Evolutionary conservation across 2,329 filamentous ascomycete genomes (phyloP).

Genomic region (Monilinia fructigena): DNA sequence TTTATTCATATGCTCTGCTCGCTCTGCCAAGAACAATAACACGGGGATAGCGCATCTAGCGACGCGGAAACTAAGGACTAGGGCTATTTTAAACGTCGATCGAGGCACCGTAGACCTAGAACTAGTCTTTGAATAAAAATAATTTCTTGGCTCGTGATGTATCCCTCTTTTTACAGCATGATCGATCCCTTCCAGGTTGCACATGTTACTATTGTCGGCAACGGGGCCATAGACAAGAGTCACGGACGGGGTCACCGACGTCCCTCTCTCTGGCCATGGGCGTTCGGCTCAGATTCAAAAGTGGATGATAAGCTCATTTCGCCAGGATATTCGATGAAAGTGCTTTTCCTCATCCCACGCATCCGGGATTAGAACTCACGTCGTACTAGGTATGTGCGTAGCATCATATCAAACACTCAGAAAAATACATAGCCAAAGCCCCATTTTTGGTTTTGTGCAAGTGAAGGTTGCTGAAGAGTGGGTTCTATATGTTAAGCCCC

Average conservation of each 20-base stretch:
- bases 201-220: background rate
- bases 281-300: background rate
- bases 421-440: background rate
- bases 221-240: background rate
- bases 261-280: background rate
- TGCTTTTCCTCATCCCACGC: background rate
- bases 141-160: background rate
- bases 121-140: background rate
- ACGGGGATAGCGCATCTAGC: background rate
- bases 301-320: background rate
- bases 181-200: background rate
- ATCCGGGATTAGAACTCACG: background rate
- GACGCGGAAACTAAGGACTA: background rate
- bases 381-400: background rate
- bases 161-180: background rate
- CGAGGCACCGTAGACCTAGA: background rate
- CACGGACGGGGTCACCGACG: background rate
- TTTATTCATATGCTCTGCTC: background rate
- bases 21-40: background rate
- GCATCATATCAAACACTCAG: background rate
- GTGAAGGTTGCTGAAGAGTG: background rate
- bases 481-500: background rate
- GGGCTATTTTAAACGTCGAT: background rate
- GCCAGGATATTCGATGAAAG: background rate
- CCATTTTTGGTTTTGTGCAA: background rate